Percentiles rank a stretch among this genome's conserved stretches.
These are phyloP conservation scores for Pythium vanterpoolii DNA, from an alignment of 352 stramenopile species.

Conservation along the genomic window DNA sequence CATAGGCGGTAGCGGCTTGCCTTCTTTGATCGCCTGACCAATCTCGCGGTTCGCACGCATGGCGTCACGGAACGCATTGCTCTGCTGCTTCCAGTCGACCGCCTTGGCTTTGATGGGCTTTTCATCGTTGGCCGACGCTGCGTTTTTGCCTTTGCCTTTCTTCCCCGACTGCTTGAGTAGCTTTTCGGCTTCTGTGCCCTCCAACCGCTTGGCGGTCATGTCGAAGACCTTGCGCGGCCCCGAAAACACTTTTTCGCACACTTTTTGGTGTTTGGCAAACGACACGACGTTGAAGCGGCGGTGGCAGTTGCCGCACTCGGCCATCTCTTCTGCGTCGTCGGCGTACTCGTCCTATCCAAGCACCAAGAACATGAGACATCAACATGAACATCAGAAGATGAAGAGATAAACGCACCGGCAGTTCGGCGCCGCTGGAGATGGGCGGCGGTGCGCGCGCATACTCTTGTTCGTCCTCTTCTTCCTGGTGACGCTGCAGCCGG, in stretches of 20 bases:
- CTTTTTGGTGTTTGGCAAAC: slow-evolving; percentile 76
- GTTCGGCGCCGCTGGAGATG: slow-evolving; percentile 38
- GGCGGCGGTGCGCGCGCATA: slow-evolving; percentile 31
- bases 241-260: slow-evolving; percentile 88
- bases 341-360: slow-evolving; percentile 44
- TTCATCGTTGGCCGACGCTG: slow-evolving; percentile 29
- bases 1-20: slow-evolving; percentile 53
- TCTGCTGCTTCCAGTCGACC: slow-evolving; percentile 86
- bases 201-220: slow-evolving; percentile 67
- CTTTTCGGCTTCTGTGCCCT: slow-evolving; percentile 73
- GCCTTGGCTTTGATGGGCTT: slow-evolving; percentile 56
- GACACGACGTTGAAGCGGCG: slow-evolving; percentile 76
- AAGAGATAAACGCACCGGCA: slow-evolving; percentile 7
- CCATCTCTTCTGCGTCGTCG: slow-evolving; percentile 48
- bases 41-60: slow-evolving; percentile 83
- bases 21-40: slow-evolving; percentile 61
- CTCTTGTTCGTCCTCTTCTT: slow-evolving; percentile 33
- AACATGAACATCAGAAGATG: background rate
- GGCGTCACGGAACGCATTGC: slow-evolving; percentile 78
- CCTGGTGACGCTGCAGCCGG: slow-evolving; percentile 23
- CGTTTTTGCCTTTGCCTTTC: slow-evolving; percentile 26
- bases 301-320: slow-evolving; percentile 77
- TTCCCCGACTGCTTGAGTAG: slow-evolving; percentile 39
- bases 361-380: background rate
- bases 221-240: slow-evolving; percentile 86